phyloP scores from a whole-genome alignment of 1,139 yeast species.

The Blastobotrys raffinosifermentans region DNA sequence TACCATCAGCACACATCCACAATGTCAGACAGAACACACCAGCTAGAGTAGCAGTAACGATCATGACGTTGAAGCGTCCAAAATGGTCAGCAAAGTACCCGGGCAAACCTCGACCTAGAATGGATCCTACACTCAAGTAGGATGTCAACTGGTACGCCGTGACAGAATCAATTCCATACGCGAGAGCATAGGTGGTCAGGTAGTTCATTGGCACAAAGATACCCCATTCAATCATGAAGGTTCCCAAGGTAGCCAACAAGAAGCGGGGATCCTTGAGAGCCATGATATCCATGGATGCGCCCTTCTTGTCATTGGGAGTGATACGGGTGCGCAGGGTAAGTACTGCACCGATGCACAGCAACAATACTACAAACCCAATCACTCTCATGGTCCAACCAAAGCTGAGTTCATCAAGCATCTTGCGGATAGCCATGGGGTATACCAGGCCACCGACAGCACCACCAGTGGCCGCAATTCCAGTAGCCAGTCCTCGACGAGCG shows the following conservation, averaged over 20 bases:
- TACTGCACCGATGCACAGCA: slow-evolving; percentile 36
- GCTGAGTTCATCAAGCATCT: slow-evolving; percentile 44
- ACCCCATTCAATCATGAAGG: slow-evolving; percentile 44
- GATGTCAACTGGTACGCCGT: slow-evolving; percentile 43
- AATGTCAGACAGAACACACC: slow-evolving; percentile 34
- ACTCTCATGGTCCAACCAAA: slow-evolving; percentile 59
- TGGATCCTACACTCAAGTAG: slow-evolving; percentile 42
- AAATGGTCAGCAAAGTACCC: slow-evolving; percentile 46
- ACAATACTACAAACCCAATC: slow-evolving; percentile 45
- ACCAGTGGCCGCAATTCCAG: slow-evolving; percentile 55
- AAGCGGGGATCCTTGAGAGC: slow-evolving; percentile 41
- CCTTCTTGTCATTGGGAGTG: slow-evolving; percentile 20
- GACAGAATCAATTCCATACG: slow-evolving; percentile 37
- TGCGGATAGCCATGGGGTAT: slow-evolving; percentile 50
- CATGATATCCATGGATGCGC: slow-evolving; percentile 35
- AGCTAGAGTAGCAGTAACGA: slow-evolving; percentile 36
- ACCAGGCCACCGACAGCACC: slow-evolving; percentile 59
- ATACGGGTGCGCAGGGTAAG: slow-evolving; percentile 43
- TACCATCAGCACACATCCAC: slow-evolving; percentile 53
- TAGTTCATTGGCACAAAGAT: slow-evolving; percentile 48
- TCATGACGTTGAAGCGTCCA: slow-evolving; percentile 51
- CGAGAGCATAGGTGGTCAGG: slow-evolving; percentile 46
- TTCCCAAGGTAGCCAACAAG: slow-evolving; percentile 39
- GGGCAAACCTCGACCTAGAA: slow-evolving; percentile 43
- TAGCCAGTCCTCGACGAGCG: slow-evolving; percentile 48